These are phyloP conservation scores for Uromyces viciae-fabae DNA, from an alignment of 1,284 basidiomycete species.

Conservation along the genomic window DNA sequence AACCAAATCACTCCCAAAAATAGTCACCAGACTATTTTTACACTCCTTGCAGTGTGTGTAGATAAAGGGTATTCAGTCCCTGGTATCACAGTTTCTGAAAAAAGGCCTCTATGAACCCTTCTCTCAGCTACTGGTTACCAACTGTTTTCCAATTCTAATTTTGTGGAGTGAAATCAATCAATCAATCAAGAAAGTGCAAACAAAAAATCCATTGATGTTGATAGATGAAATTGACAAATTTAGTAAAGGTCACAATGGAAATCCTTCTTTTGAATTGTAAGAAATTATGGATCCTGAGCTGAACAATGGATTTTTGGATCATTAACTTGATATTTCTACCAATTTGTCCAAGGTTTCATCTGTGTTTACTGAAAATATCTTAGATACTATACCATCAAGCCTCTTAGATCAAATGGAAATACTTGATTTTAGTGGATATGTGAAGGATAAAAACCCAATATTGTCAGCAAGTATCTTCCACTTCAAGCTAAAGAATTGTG, in stretches of 20 bases:
- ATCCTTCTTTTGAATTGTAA: slow-evolving; percentile 85
- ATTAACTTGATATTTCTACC: slow-evolving; percentile 77
- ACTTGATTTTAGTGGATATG: slow-evolving; percentile 91
- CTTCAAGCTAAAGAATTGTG: slow-evolving; percentile 90
- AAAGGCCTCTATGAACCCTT: too few species aligned
- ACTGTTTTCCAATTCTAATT: too few species aligned
- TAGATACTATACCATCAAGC: slow-evolving; percentile 93
- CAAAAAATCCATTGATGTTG: slow-evolving; percentile 92
- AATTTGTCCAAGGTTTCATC: slow-evolving; percentile 93
- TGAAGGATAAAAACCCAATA: slow-evolving; percentile 92
- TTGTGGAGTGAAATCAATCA: slow-evolving; percentile 99
- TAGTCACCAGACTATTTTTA: too few species aligned
- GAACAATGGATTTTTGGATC: slow-evolving; percentile 91
- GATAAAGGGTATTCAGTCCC: too few species aligned
- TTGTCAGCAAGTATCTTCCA: slow-evolving; percentile 83
- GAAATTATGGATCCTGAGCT: slow-evolving; percentile 99
- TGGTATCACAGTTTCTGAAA: too few species aligned
- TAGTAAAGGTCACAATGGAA: slow-evolving; percentile 83
- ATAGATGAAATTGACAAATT: slow-evolving; percentile 99
- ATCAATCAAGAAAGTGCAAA: slow-evolving; percentile 91
- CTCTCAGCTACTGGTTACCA: too few species aligned
- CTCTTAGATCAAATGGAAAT: slow-evolving; percentile 87
- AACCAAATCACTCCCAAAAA: too few species aligned
- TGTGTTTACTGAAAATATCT: slow-evolving; percentile 88
- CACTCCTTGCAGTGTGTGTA: too few species aligned